Evolutionary conservation across 768 basidiomycete genomes (phyloP).

Genomic region (Russula brevipes): DNA sequence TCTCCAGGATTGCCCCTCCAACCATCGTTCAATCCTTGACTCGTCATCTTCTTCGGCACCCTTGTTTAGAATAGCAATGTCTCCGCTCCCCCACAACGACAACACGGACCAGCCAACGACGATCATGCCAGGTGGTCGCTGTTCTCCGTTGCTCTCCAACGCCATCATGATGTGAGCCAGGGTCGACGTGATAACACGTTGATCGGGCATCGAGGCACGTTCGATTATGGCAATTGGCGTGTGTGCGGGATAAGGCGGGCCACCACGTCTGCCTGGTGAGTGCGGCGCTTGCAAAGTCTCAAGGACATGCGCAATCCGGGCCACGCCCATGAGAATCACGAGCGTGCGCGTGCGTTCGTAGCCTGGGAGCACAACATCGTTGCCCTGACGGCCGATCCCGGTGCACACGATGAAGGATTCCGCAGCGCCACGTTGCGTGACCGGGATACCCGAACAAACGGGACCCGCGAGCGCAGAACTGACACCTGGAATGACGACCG

Average conservation of each 20-base stretch:
- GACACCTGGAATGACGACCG: slow-evolving; percentile 84
- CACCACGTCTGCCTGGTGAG: slow-evolving; percentile 35
- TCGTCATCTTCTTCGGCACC: slow-evolving; percentile 38
- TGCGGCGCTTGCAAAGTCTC: slow-evolving; percentile 42
- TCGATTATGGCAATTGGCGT: slow-evolving; percentile 92
- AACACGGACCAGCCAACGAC: slow-evolving; percentile 89
- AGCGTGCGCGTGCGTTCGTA: slow-evolving; percentile 81
- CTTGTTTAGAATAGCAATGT: slow-evolving; percentile 66
- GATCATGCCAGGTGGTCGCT: slow-evolving; percentile 95
- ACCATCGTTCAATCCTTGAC: slow-evolving; percentile 54
- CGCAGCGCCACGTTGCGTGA: slow-evolving; percentile 92
- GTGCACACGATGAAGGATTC: slow-evolving; percentile 89
- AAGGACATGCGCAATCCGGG: slow-evolving; percentile 70
- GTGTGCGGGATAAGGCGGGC: slow-evolving; percentile 62
- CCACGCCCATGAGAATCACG: slow-evolving; percentile 92
- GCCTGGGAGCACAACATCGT: slow-evolving; percentile 76
- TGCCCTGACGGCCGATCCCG: slow-evolving; percentile 85
- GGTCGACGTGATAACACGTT: slow-evolving; percentile 77
- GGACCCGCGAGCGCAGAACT: slow-evolving; percentile 88
- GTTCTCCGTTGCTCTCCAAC: slow-evolving; percentile 70
- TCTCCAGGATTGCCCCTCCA: slow-evolving; percentile 56
- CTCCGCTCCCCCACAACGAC: slow-evolving; percentile 67
- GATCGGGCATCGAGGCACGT: slow-evolving; percentile 90
- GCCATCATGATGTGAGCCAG: slow-evolving; percentile 64
- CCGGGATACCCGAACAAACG: slow-evolving; percentile 82